These are phyloP conservation scores for Bipolaris oryzae DNA, from an alignment of 2,329 filamentous ascomycete genomes.

Conservation along the genomic window DNA sequence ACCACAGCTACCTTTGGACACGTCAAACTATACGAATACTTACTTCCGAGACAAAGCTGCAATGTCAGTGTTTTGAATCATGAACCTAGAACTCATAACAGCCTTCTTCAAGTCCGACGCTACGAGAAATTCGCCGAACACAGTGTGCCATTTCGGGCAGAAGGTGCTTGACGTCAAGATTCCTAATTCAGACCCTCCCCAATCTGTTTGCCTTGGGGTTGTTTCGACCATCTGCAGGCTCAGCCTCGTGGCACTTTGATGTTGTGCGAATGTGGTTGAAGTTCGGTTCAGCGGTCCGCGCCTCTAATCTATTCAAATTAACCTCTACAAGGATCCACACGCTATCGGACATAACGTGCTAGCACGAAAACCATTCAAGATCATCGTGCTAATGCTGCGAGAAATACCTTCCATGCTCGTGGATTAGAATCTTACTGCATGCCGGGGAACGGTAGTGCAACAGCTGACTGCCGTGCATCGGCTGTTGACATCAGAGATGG, in stretches of 20 bases:
- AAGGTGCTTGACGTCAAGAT: not conserved
- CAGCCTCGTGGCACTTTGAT: slow-evolving; percentile 1
- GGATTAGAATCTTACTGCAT: slow-evolving; percentile 10
- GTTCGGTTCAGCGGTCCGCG: slow-evolving; percentile 21
- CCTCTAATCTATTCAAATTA: slow-evolving; percentile 21
- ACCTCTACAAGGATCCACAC: slow-evolving; percentile 2
- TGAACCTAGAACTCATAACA: not conserved
- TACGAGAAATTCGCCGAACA: not conserved
- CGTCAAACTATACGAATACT: not conserved
- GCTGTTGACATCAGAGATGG: not conserved
- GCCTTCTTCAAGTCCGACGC: not conserved
- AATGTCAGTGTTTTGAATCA: not conserved
- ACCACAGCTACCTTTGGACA: not conserved
- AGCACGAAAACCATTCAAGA: slow-evolving; percentile 2
- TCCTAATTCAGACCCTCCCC: not conserved
- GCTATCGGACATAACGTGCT: slow-evolving; percentile 8
- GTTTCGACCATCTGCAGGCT: slow-evolving; percentile 4
- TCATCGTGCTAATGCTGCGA: slow-evolving; percentile 3
- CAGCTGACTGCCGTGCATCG: slow-evolving; percentile 3
- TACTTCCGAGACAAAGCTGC: not conserved
- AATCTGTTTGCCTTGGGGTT: slow-evolving; percentile 1
- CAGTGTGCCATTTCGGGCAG: not conserved
- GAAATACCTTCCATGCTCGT: not conserved
- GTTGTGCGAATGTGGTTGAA: slow-evolving; percentile 3
- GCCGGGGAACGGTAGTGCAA: slow-evolving; percentile 5